Percentiles rank a stretch among this genome's conserved stretches.
Conservation (phyloP, 768 basidiomycete genomes). For the Ramaria sp. region DNA sequence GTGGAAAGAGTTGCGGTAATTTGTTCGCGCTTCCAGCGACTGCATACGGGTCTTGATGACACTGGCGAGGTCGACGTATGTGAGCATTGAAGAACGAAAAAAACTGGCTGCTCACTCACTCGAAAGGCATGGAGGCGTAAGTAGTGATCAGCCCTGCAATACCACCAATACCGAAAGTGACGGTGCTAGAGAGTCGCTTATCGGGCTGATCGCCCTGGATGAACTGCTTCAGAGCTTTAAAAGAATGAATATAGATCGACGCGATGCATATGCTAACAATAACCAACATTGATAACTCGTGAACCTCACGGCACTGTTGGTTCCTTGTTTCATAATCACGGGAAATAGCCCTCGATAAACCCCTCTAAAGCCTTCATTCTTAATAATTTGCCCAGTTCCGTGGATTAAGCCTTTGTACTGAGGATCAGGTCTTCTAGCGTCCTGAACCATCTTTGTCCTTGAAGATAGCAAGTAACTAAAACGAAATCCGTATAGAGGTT, state of each 20-base stretch:
- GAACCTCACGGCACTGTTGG: constrained; percentile 93
- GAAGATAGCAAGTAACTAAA: not conserved
- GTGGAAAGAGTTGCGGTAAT: constrained; percentile 92
- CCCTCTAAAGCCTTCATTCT: constrained; percentile 74
- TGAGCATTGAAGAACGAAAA: not conserved
- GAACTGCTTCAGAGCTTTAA: constrained; percentile 64
- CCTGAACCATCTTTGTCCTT: constrained; percentile 96
- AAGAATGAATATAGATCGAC: not conserved
- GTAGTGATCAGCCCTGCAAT: constrained; percentile 93
- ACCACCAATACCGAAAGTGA: constrained; percentile 92
- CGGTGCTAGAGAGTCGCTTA: constrained; percentile 69
- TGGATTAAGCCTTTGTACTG: constrained; percentile 82
- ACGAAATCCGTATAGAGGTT: not conserved
- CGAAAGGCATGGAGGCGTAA: constrained; percentile 79
- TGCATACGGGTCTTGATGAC: constrained; percentile 99
- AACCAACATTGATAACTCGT: constrained; percentile 68
- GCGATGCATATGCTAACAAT: too few species aligned
- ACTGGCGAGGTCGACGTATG: constrained; percentile 7
- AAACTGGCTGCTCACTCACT: constrained; percentile 18
- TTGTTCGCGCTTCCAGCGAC: constrained; percentile 65
- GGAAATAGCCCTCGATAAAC: constrained; percentile 90
- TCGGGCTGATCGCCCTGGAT: constrained; percentile 81
- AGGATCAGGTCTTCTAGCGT: constrained; percentile 75
- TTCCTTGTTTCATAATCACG: constrained; percentile 96
- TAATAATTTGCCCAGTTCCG: constrained; percentile 72